These are phyloP conservation scores for Novymonas esmeraldas DNA, from an alignment of 208 protist genomes.

Conservation along the genomic window DNA sequence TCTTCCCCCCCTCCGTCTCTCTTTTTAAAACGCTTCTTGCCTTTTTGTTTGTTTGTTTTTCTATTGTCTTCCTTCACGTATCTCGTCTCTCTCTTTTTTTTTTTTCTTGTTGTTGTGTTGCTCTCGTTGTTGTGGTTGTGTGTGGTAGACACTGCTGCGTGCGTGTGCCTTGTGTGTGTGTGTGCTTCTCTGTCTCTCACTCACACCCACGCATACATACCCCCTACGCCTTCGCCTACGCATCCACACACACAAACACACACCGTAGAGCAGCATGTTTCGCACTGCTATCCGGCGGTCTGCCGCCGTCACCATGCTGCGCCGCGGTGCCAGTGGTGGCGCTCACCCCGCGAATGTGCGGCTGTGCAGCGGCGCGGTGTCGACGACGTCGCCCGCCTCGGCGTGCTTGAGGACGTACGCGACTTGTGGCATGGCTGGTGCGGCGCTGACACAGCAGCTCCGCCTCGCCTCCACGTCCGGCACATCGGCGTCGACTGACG, in stretches of 20 bases:
- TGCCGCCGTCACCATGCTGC: background rate
- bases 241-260: background rate
- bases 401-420: background rate
- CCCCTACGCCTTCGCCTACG: background rate
- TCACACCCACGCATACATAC: background rate
- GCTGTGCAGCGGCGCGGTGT: background rate
- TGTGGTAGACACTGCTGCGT: too few species aligned
- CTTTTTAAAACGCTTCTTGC: too few species aligned
- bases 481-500: background rate
- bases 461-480: conserved; percentile 5
- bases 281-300: conserved; percentile 6
- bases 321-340: background rate
- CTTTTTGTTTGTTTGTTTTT: too few species aligned
- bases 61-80: too few species aligned
- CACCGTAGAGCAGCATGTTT: background rate
- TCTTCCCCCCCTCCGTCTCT: too few species aligned
- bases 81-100: too few species aligned
- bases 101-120: too few species aligned
- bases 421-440: background rate
- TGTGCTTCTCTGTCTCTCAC: too few species aligned
- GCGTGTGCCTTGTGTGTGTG: background rate
- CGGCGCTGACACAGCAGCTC: background rate
- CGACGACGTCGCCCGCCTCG: background rate
- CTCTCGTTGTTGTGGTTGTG: too few species aligned
- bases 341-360: background rate